phyloP scores from a whole-genome alignment of 257 asterid species.

The Salvia miltiorrhiza region DNA sequence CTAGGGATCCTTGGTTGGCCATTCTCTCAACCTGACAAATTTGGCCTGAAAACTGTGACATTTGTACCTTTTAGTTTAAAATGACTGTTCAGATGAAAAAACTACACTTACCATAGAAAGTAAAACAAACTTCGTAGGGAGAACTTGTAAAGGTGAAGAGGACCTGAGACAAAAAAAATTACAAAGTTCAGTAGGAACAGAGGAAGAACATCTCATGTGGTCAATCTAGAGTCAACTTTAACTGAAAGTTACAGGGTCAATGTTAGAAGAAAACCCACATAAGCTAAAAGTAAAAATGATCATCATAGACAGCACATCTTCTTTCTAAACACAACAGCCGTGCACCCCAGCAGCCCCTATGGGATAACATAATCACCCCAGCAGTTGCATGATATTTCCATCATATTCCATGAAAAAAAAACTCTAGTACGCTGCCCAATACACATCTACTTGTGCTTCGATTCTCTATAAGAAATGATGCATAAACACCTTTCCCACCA shows the following conservation, averaged over 20 bases:
- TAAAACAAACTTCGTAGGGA: slow-evolving; percentile 67
- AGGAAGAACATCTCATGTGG: not conserved
- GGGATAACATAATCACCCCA: not conserved
- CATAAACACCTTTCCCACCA: not conserved
- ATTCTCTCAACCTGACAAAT: slow-evolving; percentile 65
- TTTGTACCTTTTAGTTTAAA: slow-evolving; percentile 18
- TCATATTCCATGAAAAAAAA: too few species aligned
- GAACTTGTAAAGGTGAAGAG: slow-evolving; percentile 64
- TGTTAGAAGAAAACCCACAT: not conserved
- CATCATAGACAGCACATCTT: not conserved
- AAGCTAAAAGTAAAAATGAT: not conserved
- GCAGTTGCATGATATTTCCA: not conserved
- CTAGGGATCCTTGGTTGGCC: slow-evolving; percentile 78
- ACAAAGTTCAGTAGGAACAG: slow-evolving; percentile 5
- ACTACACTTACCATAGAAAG: slow-evolving; percentile 63
- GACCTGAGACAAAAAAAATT: slow-evolving; percentile 41
- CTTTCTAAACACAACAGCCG: not conserved
- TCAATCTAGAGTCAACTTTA: not conserved
- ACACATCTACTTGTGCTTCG: not conserved
- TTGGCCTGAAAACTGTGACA: slow-evolving; percentile 11
- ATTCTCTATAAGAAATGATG: not conserved
- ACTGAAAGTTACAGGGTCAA: not conserved
- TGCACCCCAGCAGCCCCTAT: too few species aligned
- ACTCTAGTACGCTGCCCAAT: not conserved
- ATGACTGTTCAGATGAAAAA: slow-evolving; percentile 1